Percentiles rank a stretch among this genome's conserved stretches.
phyloP scores from a whole-genome alignment of 2,329 filamentous ascomycete species.

The Pseudomassariella vexata region DNA sequence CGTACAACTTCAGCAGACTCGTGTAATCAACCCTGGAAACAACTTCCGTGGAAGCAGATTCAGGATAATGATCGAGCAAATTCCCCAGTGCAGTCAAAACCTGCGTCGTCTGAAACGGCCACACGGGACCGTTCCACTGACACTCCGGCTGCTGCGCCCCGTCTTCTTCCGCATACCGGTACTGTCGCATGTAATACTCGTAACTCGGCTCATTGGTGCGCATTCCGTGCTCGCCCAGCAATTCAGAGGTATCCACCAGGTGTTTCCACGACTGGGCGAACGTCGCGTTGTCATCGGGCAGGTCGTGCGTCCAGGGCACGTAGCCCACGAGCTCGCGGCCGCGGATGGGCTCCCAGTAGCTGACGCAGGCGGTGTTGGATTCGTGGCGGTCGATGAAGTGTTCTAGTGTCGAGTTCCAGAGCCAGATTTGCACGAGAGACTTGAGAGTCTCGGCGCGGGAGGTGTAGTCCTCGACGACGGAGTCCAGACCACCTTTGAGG shows the following conservation, averaged over 20 bases:
- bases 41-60: constrained; percentile 10
- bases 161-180: constrained; percentile 32
- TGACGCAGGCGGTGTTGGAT: constrained; percentile 29
- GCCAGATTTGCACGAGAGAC: constrained; percentile 26
- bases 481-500: constrained; percentile 18
- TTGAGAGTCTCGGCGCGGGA: constrained; percentile 28
- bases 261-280: constrained; percentile 32
- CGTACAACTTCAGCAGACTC: constrained; percentile 28
- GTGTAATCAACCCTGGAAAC: constrained; percentile 28
- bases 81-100: constrained; percentile 33
- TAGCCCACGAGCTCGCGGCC: constrained; percentile 36
- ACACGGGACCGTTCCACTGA: constrained; percentile 38
- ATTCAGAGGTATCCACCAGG: constrained; percentile 22
- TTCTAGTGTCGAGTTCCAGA: constrained; percentile 36
- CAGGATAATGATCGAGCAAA: constrained; percentile 32
- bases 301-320: constrained; percentile 35
- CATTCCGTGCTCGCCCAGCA: constrained; percentile 21
- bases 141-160: constrained; percentile 26
- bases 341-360: constrained; percentile 32
- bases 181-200: constrained; percentile 37
- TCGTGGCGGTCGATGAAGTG: constrained; percentile 38
- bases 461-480: constrained; percentile 15
- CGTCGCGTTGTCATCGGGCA: constrained; percentile 29
- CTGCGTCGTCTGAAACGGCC: constrained; percentile 37
- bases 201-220: constrained; percentile 36